A percentile compares a stretch with the other conserved stretches of the same genome.
These are phyloP conservation scores for Torulaspora gathmanii DNA, from an alignment of 805 yeast genomes.

Conservation along the genomic window DNA sequence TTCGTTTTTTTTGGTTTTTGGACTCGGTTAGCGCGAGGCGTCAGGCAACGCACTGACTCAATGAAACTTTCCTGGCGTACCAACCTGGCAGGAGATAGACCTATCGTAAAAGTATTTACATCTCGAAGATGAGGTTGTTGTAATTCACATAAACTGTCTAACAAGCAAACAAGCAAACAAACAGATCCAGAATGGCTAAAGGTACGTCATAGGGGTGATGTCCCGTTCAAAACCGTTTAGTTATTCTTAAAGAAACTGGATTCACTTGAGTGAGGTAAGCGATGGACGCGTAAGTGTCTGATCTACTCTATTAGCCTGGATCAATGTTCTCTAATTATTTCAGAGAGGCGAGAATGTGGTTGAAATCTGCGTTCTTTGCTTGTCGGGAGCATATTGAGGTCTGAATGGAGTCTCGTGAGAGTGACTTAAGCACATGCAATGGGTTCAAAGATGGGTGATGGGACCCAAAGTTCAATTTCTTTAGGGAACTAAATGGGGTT, in stretches of 20 bases:
- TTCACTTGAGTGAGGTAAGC: constrained; percentile 3
- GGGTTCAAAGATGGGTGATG: neutral
- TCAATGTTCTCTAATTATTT: neutral
- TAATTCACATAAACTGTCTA: neutral
- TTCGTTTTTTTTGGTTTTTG: neutral
- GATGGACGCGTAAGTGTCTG: neutral
- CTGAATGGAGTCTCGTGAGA: constrained; percentile 2
- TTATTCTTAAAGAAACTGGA: constrained; percentile 29
- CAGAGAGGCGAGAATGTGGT: neutral
- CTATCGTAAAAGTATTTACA: neutral
- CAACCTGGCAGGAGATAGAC: no score
- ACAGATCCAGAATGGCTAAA: constrained; percentile 37
- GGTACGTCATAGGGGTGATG: constrained; percentile 40
- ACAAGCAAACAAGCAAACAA: constrained; percentile 17
- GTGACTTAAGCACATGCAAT: neutral
- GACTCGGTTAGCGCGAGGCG: neutral
- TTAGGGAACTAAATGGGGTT: constrained; percentile 15
- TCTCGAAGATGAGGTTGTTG: no score
- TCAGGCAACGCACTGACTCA: neutral
- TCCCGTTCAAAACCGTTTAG: constrained; percentile 39
- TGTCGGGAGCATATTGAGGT: constrained; percentile 5
- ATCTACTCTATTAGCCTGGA: constrained; percentile 1
- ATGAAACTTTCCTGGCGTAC: neutral
- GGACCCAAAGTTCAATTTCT: constrained; percentile 7
- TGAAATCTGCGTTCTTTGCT: constrained; percentile 1